Conservation (phyloP, 2,329 filamentous ascomycete species). For the Aspergillus luchuensis region DNA sequence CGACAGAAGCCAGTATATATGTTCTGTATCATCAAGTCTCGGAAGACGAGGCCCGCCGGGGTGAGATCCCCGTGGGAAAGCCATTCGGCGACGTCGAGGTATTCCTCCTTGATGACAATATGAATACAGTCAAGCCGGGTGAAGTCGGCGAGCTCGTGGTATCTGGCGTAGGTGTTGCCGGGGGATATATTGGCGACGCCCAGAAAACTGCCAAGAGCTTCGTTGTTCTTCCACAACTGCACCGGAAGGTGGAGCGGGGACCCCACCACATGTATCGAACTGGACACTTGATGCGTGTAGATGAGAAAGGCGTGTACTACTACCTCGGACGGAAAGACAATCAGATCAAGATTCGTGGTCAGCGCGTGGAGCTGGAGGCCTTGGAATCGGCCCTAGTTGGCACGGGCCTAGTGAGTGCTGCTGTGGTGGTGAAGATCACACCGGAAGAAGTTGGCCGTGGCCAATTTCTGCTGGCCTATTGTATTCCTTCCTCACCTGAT, state of each 20-base stretch:
- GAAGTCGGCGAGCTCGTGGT: constrained; percentile 27
- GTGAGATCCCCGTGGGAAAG: constrained; percentile 44
- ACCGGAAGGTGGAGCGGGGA: background rate
- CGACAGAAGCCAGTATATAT: constrained; percentile 13
- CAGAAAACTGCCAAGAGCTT: constrained; percentile 70
- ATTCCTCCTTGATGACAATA: constrained; percentile 18
- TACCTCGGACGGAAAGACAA: constrained; percentile 52
- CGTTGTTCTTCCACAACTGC: constrained; percentile 67
- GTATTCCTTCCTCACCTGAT: constrained; percentile 34
- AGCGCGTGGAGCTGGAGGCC: constrained; percentile 58
- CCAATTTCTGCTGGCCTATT: constrained; percentile 25
- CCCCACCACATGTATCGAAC: constrained; percentile 19
- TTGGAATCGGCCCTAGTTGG: constrained; percentile 14
- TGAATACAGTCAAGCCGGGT: constrained; percentile 12
- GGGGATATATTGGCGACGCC: constrained; percentile 65
- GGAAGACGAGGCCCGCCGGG: constrained; percentile 14
- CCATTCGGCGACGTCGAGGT: constrained; percentile 17
- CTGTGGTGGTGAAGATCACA: constrained; percentile 16
- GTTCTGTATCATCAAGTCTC: constrained; percentile 18
- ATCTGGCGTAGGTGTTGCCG: constrained; percentile 63
- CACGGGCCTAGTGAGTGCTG: constrained; percentile 22
- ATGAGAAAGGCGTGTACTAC: constrained; percentile 33
- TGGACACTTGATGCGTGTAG: constrained; percentile 20
- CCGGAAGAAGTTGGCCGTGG: constrained; percentile 14
- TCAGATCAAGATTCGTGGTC: constrained; percentile 52